Evolutionary conservation across 2,329 filamentous ascomycete species (phyloP), one percentile per base, ranked within the genome.

Genomic region (Beauveria australis): DNA sequence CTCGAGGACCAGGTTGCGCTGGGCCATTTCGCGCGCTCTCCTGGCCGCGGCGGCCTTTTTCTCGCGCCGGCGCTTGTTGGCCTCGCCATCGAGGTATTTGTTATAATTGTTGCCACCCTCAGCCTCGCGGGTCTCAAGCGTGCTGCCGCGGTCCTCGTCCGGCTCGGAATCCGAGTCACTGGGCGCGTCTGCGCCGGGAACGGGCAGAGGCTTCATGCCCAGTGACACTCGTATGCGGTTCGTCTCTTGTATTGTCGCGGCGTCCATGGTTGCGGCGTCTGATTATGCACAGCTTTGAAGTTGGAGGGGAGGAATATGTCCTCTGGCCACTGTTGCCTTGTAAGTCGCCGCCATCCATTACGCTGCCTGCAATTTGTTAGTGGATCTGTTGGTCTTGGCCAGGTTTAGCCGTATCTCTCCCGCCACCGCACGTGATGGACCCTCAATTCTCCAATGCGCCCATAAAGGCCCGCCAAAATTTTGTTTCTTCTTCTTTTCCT

Each of bases 211-310:
- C 71, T 93, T 91, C 79, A 97, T 86, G 70, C 93, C 93, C 77
- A 97, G 85, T 54, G 91, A 91, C 68, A 88, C 81, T 69, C 93
- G 91, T 70, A 97, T 88, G 71, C 92, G 89, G 78, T 97, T 97
- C 66, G 91, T 91, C 81, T 97, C 92, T 75, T 95, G 90, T 71
- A 97, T 92, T 30, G 89, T 88, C 49, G 90, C 84, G 67, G 86
- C 79, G 72, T 87, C 84, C 78, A 85, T 85, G 51, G 66, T 76
- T 67, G 58, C 40, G 51, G 30, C 8, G 41, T 41, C 19, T 41
- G 43, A 41, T 16, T 30, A n/a, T 47, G 40, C 14, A 24, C 18
- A 19, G 24, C 9, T 30, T n/a, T 26, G 22, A 41, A 40, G 44
- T 28, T 33, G 41, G 5, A 24, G 19, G 28, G 14, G n/a, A 16